phyloP scores from a whole-genome alignment of 495 filamentous ascomycete genomes.

The Podospora comata region DNA sequence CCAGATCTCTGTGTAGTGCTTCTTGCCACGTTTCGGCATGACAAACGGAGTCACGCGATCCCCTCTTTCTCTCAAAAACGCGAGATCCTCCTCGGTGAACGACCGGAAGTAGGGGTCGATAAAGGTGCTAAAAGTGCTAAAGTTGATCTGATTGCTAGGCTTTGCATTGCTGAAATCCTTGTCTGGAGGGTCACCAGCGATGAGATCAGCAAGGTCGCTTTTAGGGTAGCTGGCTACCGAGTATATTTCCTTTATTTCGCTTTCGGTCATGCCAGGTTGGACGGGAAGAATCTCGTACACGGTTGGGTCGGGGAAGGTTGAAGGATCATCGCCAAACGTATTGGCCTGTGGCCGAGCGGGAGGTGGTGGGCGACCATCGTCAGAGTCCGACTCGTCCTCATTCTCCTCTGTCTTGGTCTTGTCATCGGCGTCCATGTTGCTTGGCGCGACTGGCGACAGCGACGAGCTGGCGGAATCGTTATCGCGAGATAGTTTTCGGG shows the following conservation, averaged over 20 bases:
- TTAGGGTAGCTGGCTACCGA: conserved; percentile 79
- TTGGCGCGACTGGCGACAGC: conserved; percentile 52
- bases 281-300: conserved; percentile 87
- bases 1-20: conserved; percentile 86
- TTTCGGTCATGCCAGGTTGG: conserved; percentile 68
- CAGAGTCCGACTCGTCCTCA: conserved; percentile 59
- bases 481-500: conserved; percentile 47
- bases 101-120: conserved; percentile 88
- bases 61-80: conserved; percentile 85
- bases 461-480: conserved; percentile 65
- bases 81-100: conserved; percentile 90
- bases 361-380: conserved; percentile 74
- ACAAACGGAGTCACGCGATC: conserved; percentile 79
- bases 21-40: conserved; percentile 80
- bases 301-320: conserved; percentile 88
- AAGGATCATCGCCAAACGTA: conserved; percentile 86
- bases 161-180: conserved; percentile 94
- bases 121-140: conserved; percentile 81
- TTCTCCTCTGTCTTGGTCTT: conserved; percentile 48
- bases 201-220: conserved; percentile 75
- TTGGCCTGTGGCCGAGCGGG: conserved; percentile 69
- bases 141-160: conserved; percentile 86
- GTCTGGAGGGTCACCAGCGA: conserved; percentile 84
- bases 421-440: conserved; percentile 50
- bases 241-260: conserved; percentile 80